phyloP scores from a whole-genome alignment of 306 rosid species.

The Castanospermum australe region DNA sequence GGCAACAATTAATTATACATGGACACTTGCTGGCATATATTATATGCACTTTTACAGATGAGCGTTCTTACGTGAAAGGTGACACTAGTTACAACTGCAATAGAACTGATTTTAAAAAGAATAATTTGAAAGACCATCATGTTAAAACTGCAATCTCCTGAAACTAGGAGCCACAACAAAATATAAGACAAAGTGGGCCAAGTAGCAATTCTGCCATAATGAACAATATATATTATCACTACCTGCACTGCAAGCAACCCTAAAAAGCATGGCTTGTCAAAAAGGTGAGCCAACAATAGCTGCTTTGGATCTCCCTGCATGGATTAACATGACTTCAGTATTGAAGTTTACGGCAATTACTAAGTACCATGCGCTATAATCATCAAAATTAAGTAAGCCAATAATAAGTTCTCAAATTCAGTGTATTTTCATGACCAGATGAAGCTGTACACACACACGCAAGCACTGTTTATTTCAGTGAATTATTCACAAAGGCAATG shows the following conservation, averaged over 20 bases:
- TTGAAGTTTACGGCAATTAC: slow-evolving; percentile 1
- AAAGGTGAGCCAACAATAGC: slow-evolving; percentile 78
- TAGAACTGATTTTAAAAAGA: not conserved
- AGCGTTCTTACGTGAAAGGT: not conserved
- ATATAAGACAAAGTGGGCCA: not conserved
- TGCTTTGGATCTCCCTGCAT: slow-evolving; percentile 68
- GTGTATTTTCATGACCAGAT: too few relatives aligned
- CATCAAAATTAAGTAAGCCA: not conserved
- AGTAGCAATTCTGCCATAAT: not conserved
- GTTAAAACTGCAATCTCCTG: not conserved
- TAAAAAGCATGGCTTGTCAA: slow-evolving; percentile 88
- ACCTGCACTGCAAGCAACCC: slow-evolving; percentile 89
- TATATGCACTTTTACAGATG: not conserved
- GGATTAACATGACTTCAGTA: slow-evolving; percentile 20
- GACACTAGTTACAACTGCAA: not conserved
- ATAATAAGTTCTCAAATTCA: too few relatives aligned
- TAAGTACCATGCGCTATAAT: not conserved
- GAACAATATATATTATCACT: slow-evolving; percentile 1
- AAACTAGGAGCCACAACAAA: not conserved
- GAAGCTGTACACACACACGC: too few relatives aligned
- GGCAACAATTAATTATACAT: not conserved
- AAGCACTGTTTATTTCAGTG: too few relatives aligned
- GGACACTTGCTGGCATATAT: not conserved
- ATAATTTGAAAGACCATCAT: not conserved
- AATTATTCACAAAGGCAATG: too few relatives aligned